phyloP scores from a whole-genome alignment of 1,284 basidiomycete species.

The Apiotrichum domesticum region DNA sequence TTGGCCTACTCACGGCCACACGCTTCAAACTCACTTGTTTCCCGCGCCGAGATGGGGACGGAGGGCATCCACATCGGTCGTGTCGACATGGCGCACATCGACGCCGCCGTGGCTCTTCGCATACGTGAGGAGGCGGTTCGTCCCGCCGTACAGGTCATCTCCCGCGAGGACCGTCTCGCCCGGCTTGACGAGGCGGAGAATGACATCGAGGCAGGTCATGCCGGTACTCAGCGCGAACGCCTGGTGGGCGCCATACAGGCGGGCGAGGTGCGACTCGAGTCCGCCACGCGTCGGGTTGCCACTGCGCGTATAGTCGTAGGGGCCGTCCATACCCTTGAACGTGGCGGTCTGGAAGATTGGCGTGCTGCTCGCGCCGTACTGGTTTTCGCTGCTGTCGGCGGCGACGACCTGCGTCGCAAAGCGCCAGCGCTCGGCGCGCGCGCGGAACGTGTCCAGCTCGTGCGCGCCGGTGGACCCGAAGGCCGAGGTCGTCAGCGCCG shows the following conservation, averaged over 20 bases:
- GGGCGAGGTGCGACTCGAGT: slow-evolving; percentile 90
- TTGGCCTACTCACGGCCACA: too few relatives aligned
- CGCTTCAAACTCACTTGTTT: slow-evolving; percentile 49
- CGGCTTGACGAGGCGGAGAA: slow-evolving; percentile 87
- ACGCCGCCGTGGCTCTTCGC: slow-evolving; percentile 82
- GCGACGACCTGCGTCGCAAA: slow-evolving; percentile 60
- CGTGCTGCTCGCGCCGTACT: slow-evolving; percentile 86
- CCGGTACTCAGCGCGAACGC: slow-evolving; percentile 90
- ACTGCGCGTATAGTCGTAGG: slow-evolving; percentile 87
- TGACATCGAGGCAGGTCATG: slow-evolving; percentile 96
- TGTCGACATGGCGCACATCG: slow-evolving; percentile 89
- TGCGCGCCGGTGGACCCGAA: slow-evolving; percentile 16
- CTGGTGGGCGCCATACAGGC: slow-evolving; percentile 82
- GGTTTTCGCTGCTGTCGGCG: slow-evolving; percentile 81
- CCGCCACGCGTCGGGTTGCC: slow-evolving; percentile 96
- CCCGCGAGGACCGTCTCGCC: slow-evolving; percentile 93
- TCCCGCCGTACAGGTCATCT: slow-evolving; percentile 96
- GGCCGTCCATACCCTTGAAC: slow-evolving; percentile 86
- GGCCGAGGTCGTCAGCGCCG: slow-evolving; percentile 26
- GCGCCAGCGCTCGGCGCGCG: slow-evolving; percentile 35
- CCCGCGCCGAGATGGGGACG: slow-evolving; percentile 60
- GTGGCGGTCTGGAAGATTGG: slow-evolving; percentile 98
- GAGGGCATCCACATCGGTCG: slow-evolving; percentile 58
- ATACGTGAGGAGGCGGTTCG: slow-evolving; percentile 91
- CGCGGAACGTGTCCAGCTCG: slow-evolving; percentile 27